Evolutionary conservation across 345 rosid species (phyloP).

Genomic region (Ailanthus altissimus): DNA sequence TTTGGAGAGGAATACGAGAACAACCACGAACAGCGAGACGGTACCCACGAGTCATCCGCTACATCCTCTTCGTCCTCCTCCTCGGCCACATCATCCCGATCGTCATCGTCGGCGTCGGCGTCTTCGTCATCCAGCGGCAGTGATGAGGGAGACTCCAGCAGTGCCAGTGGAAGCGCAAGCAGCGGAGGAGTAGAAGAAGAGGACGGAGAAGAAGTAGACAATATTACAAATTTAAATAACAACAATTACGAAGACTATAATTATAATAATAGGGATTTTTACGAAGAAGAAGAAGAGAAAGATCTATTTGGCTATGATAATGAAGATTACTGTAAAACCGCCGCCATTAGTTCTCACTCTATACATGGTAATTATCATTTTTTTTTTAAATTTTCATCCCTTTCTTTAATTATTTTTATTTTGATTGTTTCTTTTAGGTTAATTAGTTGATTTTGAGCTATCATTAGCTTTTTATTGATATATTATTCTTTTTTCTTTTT

Average conservation of each 20-base stretch:
- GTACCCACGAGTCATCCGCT: constrained; percentile 50
- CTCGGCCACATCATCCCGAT: constrained; percentile 45
- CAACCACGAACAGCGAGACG: constrained; percentile 24
- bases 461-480: not conserved
- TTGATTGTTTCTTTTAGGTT: not conserved
- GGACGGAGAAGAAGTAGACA: constrained; percentile 47
- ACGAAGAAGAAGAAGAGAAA: constrained; percentile 41
- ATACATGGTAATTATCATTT: constrained; percentile 61
- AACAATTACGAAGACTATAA: constrained; percentile 18
- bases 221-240: constrained; percentile 15
- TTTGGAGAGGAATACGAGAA: constrained; percentile 46
- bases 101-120: constrained; percentile 35
- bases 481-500: too few relatives aligned
- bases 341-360: constrained; percentile 55
- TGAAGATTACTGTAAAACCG: constrained; percentile 81
- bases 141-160: constrained; percentile 42
- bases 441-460: not conserved
- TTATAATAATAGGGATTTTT: constrained; percentile 11
- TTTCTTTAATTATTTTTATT: not conserved
- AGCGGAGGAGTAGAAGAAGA: constrained; percentile 45
- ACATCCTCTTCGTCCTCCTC: constrained; percentile 54
- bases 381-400: not conserved
- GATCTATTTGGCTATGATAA: constrained; percentile 94
- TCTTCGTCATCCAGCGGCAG: constrained; percentile 41
- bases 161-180: constrained; percentile 53